These are phyloP conservation scores for Ormosia semicastrata DNA, from an alignment of 306 rosid genomes.

Conservation along the genomic window DNA sequence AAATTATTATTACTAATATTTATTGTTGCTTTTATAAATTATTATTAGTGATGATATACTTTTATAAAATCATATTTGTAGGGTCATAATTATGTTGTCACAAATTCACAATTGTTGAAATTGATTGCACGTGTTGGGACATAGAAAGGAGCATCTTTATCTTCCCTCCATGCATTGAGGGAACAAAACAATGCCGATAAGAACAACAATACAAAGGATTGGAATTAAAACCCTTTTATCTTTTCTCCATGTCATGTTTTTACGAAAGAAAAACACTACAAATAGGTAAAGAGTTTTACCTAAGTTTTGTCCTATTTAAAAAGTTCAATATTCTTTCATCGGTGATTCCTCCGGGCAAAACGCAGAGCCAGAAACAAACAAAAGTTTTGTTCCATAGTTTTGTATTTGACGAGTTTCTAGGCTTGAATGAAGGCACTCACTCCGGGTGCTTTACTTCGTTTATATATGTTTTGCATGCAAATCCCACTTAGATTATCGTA, in stretches of 20 bases:
- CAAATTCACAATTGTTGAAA: neutral
- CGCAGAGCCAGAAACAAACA: neutral
- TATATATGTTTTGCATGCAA: neutral
- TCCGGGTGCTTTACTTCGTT: neutral
- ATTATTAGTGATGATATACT: too few relatives aligned
- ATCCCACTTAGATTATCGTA: neutral
- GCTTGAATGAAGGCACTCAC: neutral
- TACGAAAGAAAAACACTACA: too few relatives aligned
- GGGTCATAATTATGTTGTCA: neutral
- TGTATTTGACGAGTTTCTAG: slow-evolving; percentile 11
- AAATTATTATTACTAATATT: too few relatives aligned
- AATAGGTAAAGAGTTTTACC: too few relatives aligned
- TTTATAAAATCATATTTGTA: too few relatives aligned
- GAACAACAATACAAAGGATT: neutral
- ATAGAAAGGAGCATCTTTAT: neutral
- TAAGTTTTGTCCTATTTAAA: neutral
- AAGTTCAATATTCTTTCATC: neutral
- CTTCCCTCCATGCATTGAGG: slow-evolving; percentile 13
- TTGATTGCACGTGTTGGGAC: neutral
- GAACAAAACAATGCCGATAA: neutral
- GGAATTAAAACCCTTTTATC: slow-evolving; percentile 5
- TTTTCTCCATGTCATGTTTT: too few relatives aligned
- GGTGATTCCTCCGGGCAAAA: neutral
- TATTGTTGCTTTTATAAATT: too few relatives aligned
- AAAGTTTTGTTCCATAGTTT: neutral